Conservation (phyloP, 73 alveolate species). For the Paramecium sexaurelia region DNA sequence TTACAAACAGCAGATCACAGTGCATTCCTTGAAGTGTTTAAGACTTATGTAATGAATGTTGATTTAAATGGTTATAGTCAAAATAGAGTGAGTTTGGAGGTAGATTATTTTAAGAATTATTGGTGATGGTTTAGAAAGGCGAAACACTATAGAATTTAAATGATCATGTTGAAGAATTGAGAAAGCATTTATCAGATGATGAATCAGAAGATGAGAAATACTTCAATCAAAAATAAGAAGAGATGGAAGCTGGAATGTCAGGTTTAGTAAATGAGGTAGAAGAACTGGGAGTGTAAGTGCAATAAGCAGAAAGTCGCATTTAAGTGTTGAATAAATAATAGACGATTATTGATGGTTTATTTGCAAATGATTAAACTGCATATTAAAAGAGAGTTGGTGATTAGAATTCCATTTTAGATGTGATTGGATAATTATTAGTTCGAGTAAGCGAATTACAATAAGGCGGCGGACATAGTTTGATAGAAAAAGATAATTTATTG, state of each 20-base stretch:
- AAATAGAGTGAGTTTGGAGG: conserved; percentile 37
- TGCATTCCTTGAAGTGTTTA: background rate
- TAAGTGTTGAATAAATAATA: background rate
- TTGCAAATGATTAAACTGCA: background rate
- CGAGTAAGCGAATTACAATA: background rate
- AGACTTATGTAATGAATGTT: background rate
- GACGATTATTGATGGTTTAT: conserved; percentile 11
- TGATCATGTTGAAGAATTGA: conserved; percentile 45
- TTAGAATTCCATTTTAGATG: conserved; percentile 23
- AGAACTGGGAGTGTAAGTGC: background rate
- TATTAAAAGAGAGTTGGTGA: conserved; percentile 20
- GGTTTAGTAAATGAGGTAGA: background rate
- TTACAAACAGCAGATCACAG: background rate
- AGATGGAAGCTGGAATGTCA: background rate
- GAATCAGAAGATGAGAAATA: conserved; percentile 2
- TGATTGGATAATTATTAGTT: background rate
- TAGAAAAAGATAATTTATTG: conserved; percentile 21
- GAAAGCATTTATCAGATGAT: conserved; percentile 22
- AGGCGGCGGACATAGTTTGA: conserved; percentile 42
- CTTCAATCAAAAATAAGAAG: background rate
- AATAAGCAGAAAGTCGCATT: background rate
- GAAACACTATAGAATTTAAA: conserved; percentile 1
- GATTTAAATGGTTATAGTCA: background rate
- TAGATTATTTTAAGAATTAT: background rate
- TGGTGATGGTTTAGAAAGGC: background rate